phyloP scores from a whole-genome alignment of 805 yeast species.

The Scheffersomyces spartinae region DNA sequence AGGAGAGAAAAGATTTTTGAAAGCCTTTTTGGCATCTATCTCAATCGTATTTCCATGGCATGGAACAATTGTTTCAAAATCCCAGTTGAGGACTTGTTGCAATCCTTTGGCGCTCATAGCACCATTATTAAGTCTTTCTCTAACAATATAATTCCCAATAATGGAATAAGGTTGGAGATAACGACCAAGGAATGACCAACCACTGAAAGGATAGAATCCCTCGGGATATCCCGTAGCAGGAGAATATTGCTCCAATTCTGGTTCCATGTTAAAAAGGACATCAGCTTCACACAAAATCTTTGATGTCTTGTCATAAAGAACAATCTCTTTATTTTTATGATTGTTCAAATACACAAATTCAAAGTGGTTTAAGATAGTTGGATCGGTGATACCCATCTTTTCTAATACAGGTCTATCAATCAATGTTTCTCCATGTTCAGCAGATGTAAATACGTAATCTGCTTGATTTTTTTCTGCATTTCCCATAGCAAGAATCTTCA shows the following conservation, averaged over 20 bases:
- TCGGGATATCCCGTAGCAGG: conserved; percentile 34
- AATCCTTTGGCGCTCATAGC: conserved; percentile 11
- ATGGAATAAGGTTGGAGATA: conserved; percentile 28
- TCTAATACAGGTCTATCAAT: conserved; percentile 12
- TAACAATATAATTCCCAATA: conserved; percentile 20
- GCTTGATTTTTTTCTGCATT: conserved; percentile 18
- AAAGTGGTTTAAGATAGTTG: conserved; percentile 28
- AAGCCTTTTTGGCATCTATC: conserved; percentile 17
- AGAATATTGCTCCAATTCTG: conserved; percentile 31
- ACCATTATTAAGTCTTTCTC: conserved; percentile 8
- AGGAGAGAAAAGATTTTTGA: conserved; percentile 9
- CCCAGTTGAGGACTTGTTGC: conserved; percentile 24
- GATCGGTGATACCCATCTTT: conserved; percentile 23
- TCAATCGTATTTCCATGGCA: conserved; percentile 54
- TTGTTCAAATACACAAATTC: conserved; percentile 47
- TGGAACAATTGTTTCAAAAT: conserved; percentile 38
- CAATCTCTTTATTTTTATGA: conserved; percentile 49
- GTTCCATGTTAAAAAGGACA: conserved; percentile 46
- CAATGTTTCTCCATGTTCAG: too few species aligned
- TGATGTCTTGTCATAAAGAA: conserved; percentile 34
- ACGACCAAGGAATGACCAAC: conserved; percentile 29
- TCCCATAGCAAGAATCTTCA: conserved; percentile 42
- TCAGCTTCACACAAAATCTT: conserved; percentile 50
- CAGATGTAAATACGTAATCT: conserved; percentile 18
- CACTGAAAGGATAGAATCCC: conserved; percentile 30